phyloP scores from a whole-genome alignment of 1,284 basidiomycete genomes.

The Erythrobasidium hasegawianum region DNA sequence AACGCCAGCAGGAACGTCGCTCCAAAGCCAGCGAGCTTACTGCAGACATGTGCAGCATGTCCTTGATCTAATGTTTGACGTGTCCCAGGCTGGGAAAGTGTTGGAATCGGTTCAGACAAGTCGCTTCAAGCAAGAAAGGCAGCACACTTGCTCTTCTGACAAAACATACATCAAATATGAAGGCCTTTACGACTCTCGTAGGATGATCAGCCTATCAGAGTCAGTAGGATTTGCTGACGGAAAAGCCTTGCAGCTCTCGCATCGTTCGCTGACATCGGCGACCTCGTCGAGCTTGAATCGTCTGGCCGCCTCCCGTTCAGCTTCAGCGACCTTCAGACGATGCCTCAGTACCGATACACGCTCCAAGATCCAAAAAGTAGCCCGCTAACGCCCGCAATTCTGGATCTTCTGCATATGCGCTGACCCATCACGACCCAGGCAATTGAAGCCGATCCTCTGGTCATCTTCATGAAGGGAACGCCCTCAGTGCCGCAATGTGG shows the following conservation, averaged over 20 bases:
- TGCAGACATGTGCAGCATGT: conserved; percentile 4
- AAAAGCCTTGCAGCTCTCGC: background rate
- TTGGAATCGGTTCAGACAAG: too few species aligned
- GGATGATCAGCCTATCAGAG: background rate
- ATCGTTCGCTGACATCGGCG: conserved; percentile 11
- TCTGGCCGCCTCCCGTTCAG: conserved; percentile 6
- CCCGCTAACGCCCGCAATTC: background rate
- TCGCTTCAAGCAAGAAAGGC: background rate
- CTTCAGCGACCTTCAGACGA: conserved; percentile 11
- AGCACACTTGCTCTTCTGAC: background rate
- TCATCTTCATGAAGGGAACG: conserved; percentile 90
- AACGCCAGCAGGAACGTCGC: background rate
- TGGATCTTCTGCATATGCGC: background rate
- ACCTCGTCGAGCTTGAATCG: conserved; percentile 14
- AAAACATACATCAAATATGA: background rate
- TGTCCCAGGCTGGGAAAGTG: too few species aligned
- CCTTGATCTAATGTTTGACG: background rate
- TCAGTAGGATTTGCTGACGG: background rate
- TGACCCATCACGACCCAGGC: conserved; percentile 52
- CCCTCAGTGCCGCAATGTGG: conserved; percentile 70
- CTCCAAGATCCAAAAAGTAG: conserved; percentile 27
- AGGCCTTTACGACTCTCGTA: conserved; percentile 25
- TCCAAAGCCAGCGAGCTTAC: background rate
- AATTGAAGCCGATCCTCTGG: conserved; percentile 67
- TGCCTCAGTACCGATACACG: conserved; percentile 18